These are phyloP conservation scores for Trichoderma parareesei DNA, from an alignment of 495 filamentous ascomycete genomes.

Conservation along the genomic window DNA sequence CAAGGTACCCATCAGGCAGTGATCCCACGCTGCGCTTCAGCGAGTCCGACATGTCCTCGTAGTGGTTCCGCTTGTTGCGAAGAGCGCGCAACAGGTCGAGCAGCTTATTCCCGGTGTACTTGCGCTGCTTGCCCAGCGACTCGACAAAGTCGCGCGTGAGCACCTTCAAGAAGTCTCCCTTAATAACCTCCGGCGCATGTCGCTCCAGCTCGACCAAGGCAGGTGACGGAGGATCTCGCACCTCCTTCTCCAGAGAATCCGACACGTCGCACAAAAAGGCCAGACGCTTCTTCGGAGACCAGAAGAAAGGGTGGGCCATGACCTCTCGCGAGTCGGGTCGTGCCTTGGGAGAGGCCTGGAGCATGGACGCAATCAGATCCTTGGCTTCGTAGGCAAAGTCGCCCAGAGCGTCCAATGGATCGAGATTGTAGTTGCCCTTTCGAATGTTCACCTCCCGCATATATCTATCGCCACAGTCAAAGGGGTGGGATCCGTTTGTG, in stretches of 20 bases:
- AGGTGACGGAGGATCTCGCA: slow-evolving; percentile 65
- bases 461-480: slow-evolving; percentile 84
- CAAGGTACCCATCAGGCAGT: slow-evolving; percentile 75
- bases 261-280: slow-evolving; percentile 88
- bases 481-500: slow-evolving; percentile 85
- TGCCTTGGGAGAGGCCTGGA: slow-evolving; percentile 59
- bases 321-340: slow-evolving; percentile 68
- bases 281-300: slow-evolving; percentile 76
- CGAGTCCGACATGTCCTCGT: slow-evolving; percentile 76
- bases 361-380: slow-evolving; percentile 78
- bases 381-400: slow-evolving; percentile 80
- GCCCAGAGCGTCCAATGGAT: slow-evolving; percentile 60
- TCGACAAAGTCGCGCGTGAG: slow-evolving; percentile 78
- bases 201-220: slow-evolving; percentile 53
- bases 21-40: slow-evolving; percentile 74
- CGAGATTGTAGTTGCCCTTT: slow-evolving; percentile 69
- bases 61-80: slow-evolving; percentile 93
- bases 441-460: slow-evolving; percentile 96
- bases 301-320: slow-evolving; percentile 93
- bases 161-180: slow-evolving; percentile 64
- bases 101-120: slow-evolving; percentile 77
- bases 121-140: slow-evolving; percentile 84
- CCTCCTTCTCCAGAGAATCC: slow-evolving; percentile 90
- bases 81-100: slow-evolving; percentile 83
- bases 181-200: slow-evolving; percentile 28